Conservation (phyloP, 2,329 filamentous ascomycete genomes). For the Helicocarpus griseus region DNA sequence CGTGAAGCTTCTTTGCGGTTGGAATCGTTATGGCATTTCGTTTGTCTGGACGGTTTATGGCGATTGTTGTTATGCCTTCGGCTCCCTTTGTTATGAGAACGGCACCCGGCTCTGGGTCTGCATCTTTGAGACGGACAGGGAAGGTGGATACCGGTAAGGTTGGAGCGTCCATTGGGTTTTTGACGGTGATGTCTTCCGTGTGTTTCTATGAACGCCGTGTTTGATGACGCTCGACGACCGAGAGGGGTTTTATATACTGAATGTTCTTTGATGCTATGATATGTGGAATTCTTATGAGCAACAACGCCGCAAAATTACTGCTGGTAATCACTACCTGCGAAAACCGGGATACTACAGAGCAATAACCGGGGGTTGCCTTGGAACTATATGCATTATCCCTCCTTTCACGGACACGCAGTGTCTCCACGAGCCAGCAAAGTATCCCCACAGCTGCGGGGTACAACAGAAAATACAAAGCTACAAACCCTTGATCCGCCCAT, state of each 20-base stretch:
- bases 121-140: not conserved
- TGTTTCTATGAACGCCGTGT: not conserved
- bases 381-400: too few relatives aligned
- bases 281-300: too few relatives aligned
- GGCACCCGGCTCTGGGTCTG: constrained; percentile 4
- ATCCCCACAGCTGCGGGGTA: too few relatives aligned
- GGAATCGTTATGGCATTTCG: constrained; percentile 44
- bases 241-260: not conserved
- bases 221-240: not conserved
- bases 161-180: not conserved
- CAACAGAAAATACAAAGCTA: too few relatives aligned
- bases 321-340: too few relatives aligned
- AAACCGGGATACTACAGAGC: too few relatives aligned
- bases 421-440: not conserved
- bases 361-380: too few relatives aligned
- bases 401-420: not conserved
- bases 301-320: too few relatives aligned
- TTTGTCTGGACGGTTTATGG: constrained; percentile 42
- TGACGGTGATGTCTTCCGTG: not conserved
- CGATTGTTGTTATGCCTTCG: constrained; percentile 44
- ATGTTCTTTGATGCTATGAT: too few relatives aligned
- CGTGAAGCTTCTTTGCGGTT: constrained; percentile 40
- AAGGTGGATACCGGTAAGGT: not conserved
- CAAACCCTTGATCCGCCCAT: too few relatives aligned
- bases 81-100: constrained; percentile 11